A percentile compares a stretch with the other conserved stretches of the same genome.
Evolutionary conservation across 2,329 filamentous ascomycete species (phyloP).

Genomic region (Clarireedia homoeocarpa): DNA sequence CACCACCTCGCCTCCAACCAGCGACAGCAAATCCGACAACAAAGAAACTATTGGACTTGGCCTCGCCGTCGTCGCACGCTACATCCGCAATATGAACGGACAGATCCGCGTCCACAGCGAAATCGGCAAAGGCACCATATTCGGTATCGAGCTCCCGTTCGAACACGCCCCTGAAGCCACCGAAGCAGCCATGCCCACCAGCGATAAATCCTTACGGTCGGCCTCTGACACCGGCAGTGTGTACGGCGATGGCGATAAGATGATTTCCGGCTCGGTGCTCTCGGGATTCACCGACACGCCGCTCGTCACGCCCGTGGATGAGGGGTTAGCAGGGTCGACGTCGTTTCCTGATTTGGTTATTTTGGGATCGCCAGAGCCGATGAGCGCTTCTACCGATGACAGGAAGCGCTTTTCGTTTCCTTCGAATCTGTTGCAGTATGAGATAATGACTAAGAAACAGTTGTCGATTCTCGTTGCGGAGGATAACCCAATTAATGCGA

Average conservation of each 20-base stretch:
- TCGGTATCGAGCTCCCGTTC: constrained; percentile 20
- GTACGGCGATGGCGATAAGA: background rate
- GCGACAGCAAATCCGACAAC: background rate
- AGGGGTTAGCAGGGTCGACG: background rate
- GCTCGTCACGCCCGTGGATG: background rate
- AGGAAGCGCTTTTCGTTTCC: background rate
- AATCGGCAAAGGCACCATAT: constrained; percentile 17
- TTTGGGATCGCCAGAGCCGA: background rate
- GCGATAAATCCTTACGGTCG: background rate
- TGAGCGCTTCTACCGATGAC: background rate
- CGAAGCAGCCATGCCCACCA: background rate
- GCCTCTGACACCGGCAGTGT: background rate
- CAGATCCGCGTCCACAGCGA: constrained; percentile 19
- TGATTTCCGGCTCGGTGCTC: background rate
- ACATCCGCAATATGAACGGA: constrained; percentile 17
- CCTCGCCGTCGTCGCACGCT: constrained; percentile 21
- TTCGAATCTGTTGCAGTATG: background rate
- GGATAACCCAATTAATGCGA: constrained; percentile 82
- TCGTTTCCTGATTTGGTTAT: background rate
- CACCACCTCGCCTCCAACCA: background rate
- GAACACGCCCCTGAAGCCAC: constrained; percentile 8
- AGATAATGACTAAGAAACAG: background rate
- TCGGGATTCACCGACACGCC: background rate
- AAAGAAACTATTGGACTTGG: constrained; percentile 17
- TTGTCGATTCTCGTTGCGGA: constrained; percentile 67